phyloP scores from a whole-genome alignment of 768 basidiomycete species.

The Tricholoma sp. region DNA sequence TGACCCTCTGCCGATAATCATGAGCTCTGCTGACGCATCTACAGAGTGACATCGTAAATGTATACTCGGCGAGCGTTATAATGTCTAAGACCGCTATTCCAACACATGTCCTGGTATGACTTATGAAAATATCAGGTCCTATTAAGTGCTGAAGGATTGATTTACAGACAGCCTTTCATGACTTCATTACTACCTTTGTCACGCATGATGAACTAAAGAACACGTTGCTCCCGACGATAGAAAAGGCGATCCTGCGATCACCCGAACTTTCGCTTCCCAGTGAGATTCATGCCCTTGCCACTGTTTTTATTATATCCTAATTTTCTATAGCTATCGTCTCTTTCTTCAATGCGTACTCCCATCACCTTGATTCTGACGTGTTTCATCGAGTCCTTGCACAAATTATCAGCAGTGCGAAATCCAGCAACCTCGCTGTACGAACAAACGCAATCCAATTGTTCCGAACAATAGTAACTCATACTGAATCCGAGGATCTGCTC shows the following conservation, averaged over 20 bases:
- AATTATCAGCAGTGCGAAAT: slow-evolving; percentile 66
- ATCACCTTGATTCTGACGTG: slow-evolving; percentile 38
- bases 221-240: slow-evolving; percentile 63
- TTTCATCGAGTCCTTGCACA: slow-evolving; percentile 57
- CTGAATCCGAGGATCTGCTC: slow-evolving; percentile 30
- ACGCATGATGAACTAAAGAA: slow-evolving; percentile 44
- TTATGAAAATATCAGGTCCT: not conserved
- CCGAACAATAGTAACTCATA: slow-evolving; percentile 35
- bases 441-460: slow-evolving; percentile 53
- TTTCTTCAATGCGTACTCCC: slow-evolving; percentile 52
- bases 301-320: not conserved
- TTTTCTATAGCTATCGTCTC: slow-evolving; percentile 45
- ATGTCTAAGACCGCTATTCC: slow-evolving; percentile 64
- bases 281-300: slow-evolving; percentile 24
- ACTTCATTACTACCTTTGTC: slow-evolving; percentile 55
- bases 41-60: slow-evolving; percentile 52
- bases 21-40: not conserved
- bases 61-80: slow-evolving; percentile 59
- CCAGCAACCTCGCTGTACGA: slow-evolving; percentile 61
- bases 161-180: slow-evolving; percentile 47
- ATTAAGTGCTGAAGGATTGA: slow-evolving; percentile 4
- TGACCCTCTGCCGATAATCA: not conserved
- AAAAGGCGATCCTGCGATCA: slow-evolving; percentile 76
- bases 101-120: slow-evolving; percentile 51
- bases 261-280: slow-evolving; percentile 73